Base-by-base conservation (phyloP, 83 land plant species). In the Diphasiastrum complanatum region DNA sequence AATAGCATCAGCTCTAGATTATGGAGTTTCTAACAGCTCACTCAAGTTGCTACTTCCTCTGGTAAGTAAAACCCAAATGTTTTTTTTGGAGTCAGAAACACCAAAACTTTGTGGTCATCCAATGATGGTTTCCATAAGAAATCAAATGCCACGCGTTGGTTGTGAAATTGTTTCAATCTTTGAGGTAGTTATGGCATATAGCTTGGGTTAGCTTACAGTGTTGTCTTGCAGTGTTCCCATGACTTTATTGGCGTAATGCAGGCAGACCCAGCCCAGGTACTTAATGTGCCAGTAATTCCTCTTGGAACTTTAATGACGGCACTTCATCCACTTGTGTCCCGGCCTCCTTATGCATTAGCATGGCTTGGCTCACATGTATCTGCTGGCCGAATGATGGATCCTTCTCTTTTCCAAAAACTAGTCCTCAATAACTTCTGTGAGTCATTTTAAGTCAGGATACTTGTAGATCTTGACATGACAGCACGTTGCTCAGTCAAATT, bases 191-290 rank as follows among this genome's bases (percentile, higher is more conserved):
- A 19, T 38, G 5, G 33, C 14, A 31, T 4, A n/a, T 11, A 47
- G 5, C 4, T 47, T 19, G 10, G 60, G 19, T 19, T 41, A n/a
- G n/a, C n/a, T n/a, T n/a, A n/a, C n/a, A n/a, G n/a, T 49, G n/a
- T 47, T 19, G 25, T 18, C 16, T n/a, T 27, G 26, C 32, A 29
- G 27, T 51, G 35, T 30, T 47, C 62, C 51, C 45, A 37, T 1
- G 35, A 41, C 24, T 48, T 5, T 16, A 5, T 61, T 3, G 43
- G 1, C 1, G 14, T 26, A 35, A 18, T 76, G 56, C 91, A 93
- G 99, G 89, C 99, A 51, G 99, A 93, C 72, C 99, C 99, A 65
- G 99, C 99, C 8, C 87, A 89, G 65, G 82, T 83, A 33, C 82
- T 93, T 18, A 89, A 89, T 73, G 92, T 93, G 38, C 98, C 98